Conservation (phyloP, 1,284 basidiomycete genomes). For the Ceratobasidium sp. region DNA sequence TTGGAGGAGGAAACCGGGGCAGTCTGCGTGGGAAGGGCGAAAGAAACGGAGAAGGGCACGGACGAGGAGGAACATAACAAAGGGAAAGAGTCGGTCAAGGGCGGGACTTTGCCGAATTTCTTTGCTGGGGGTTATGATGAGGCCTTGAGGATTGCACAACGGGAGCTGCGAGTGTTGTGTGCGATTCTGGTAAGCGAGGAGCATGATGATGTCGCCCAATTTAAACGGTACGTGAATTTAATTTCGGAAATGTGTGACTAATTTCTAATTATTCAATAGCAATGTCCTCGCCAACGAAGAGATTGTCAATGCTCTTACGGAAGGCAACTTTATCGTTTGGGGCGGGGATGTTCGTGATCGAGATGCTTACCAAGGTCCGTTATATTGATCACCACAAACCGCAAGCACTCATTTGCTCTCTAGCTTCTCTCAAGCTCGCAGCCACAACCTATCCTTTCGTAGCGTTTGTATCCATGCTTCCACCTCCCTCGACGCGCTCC, state of each 20-base stretch:
- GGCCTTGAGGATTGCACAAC: constrained; percentile 72
- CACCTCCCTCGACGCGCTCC: constrained; percentile 55
- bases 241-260: constrained; percentile 5
- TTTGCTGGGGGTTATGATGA: constrained; percentile 83
- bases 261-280: constrained; percentile 50
- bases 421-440: constrained; percentile 84
- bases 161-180: constrained; percentile 76
- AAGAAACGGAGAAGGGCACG: constrained; percentile 40
- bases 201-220: constrained; percentile 86
- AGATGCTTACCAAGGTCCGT: constrained; percentile 83
- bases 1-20: constrained; percentile 84
- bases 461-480: constrained; percentile 87
- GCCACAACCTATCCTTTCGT: constrained; percentile 92
- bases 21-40: constrained; percentile 57
- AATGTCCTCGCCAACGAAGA: constrained; percentile 76
- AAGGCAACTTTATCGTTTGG: constrained; percentile 81
- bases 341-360: constrained; percentile 81
- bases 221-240: constrained; percentile 68
- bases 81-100: constrained; percentile 42
- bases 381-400: not conserved
- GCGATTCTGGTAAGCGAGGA: constrained; percentile 88
- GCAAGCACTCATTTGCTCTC: constrained; percentile 16
- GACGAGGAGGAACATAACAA: constrained; percentile 30
- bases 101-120: constrained; percentile 73
- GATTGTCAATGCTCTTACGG: constrained; percentile 69